A percentile compares a stretch with the other conserved stretches of the same genome.
Conservation (phyloP, 2,329 filamentous ascomycete species). For the Penicillium sp. region DNA sequence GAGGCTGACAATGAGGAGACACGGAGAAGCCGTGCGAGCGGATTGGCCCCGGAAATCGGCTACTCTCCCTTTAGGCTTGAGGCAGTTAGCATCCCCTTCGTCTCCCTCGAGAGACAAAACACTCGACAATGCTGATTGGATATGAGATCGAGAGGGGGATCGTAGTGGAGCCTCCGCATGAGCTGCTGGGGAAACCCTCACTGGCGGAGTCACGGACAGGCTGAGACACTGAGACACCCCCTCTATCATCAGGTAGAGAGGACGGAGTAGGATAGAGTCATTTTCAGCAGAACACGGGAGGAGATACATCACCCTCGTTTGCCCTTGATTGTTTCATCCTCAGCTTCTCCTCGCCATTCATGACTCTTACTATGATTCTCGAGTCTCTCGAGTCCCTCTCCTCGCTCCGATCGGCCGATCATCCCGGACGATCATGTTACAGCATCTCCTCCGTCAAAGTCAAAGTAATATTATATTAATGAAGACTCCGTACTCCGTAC, state of each 20-base stretch:
- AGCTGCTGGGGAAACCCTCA: slow-evolving; percentile 25
- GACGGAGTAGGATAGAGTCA: not conserved
- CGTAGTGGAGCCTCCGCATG: slow-evolving; percentile 21
- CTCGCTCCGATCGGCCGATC: slow-evolving; percentile 19
- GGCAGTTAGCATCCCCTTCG: not conserved
- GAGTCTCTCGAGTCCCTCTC: not conserved
- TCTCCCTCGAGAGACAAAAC: not conserved
- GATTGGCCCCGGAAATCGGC: not conserved
- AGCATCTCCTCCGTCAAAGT: slow-evolving; percentile 7
- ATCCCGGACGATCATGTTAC: slow-evolving; percentile 25
- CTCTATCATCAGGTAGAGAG: not conserved
- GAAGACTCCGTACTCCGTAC: too few species aligned
- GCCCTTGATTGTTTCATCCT: not conserved
- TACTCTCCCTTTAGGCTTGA: not conserved
- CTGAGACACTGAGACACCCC: slow-evolving; percentile 18
- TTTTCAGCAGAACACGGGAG: not conserved
- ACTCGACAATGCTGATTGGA: not conserved
- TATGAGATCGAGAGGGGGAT: not conserved
- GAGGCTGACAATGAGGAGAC: slow-evolving; percentile 13
- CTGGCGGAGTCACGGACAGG: slow-evolving; percentile 10
- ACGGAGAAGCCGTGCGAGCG: not conserved
- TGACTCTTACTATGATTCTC: not conserved
- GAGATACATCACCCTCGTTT: slow-evolving; percentile 1
- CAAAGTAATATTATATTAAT: too few species aligned
- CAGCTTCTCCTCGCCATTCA: not conserved